Percentiles rank a stretch among this genome's conserved stretches.
Conservation (phyloP, 2,329 filamentous ascomycete genomes). For the Cladosporium sp. region DNA sequence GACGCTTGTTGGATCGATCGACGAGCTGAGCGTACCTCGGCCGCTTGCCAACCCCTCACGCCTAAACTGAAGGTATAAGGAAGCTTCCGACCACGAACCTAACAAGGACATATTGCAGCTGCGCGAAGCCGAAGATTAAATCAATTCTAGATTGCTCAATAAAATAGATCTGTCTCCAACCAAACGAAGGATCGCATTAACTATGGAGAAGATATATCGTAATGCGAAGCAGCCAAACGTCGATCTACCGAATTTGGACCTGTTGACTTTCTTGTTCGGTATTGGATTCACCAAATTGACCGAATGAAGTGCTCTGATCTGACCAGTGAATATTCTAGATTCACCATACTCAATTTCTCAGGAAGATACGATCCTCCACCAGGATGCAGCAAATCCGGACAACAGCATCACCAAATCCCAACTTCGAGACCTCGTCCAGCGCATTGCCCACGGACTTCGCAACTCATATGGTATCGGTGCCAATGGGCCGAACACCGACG, state of each 20-base stretch:
- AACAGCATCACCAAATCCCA: slow-evolving; percentile 49
- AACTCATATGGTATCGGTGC: slow-evolving; percentile 47
- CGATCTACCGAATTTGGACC: slow-evolving; percentile 32
- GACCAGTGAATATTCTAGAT: slow-evolving; percentile 3
- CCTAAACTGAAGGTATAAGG: no score
- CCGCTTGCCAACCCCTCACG: no score
- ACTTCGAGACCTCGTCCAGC: slow-evolving; percentile 44
- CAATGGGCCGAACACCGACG: slow-evolving; percentile 44
- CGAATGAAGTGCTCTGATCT: neutral
- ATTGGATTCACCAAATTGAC: slow-evolving; percentile 20
- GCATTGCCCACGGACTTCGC: slow-evolving; percentile 53
- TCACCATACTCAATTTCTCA: slow-evolving; percentile 30
- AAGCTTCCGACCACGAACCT: no score
- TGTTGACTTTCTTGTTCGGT: slow-evolving; percentile 39
- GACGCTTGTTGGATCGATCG: no score
- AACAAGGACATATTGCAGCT: no score
- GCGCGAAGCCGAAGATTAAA: no score
- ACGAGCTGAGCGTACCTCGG: no score
- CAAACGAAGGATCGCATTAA: neutral
- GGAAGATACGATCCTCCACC: slow-evolving; percentile 50
- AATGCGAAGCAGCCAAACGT: slow-evolving; percentile 20
- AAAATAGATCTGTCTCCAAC: no score
- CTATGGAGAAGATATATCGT: slow-evolving; percentile 17
- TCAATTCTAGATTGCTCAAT: no score
- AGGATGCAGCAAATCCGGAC: slow-evolving; percentile 51